Evolutionary conservation across 345 rosid species (phyloP), one percentile per base, ranked within the genome.

Genomic region (Salix brachista): DNA sequence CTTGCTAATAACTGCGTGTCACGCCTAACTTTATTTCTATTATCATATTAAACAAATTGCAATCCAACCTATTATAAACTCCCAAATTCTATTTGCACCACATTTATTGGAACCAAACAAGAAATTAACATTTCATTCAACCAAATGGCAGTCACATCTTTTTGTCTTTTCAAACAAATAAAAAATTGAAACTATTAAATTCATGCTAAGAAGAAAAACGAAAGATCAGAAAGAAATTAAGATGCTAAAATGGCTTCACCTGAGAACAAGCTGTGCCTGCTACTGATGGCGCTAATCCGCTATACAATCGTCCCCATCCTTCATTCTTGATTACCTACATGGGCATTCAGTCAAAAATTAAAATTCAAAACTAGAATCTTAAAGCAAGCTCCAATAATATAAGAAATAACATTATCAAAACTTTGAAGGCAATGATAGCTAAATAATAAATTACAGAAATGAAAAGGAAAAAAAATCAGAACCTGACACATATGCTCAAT

Each of bases 251-350:
- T 23, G 23, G 18, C 54, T 76, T 84, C 75, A 90, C 99, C 97
- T 96, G 99, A 86, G 99, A 94, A 3, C 97, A 93, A 8, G 98
- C 97, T 30, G 97, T 92, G 37, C 99, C 99, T 1, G 83, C 91
- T 4, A 94, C 87, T 65, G 99, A 96, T 0, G 98, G 98, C 17
- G 84, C 71, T 74, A 96, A 84, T 58, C 98, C 99, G 61, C 98
- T 97, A 44, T 94, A 96, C 83, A 96, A 88, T 60, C 97, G 86
- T 56, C 37, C 91, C 98, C 99, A 96, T 71, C 99, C 99, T 52
- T 94, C 98, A 34, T 96, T 89, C 80, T 58, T 58, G 23, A 58
- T 25, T n/a, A n/a, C 62, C 62, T 8, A 58, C 62, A n/a, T 58
- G 23, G 23, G 10, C 28, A 58, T 58, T 25, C 62, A 58, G 23